A percentile compares a stretch with the other conserved stretches of the same genome.
Conservation (phyloP, 139 green algal species). For the Chlamydomonas schloesseri region DNA sequence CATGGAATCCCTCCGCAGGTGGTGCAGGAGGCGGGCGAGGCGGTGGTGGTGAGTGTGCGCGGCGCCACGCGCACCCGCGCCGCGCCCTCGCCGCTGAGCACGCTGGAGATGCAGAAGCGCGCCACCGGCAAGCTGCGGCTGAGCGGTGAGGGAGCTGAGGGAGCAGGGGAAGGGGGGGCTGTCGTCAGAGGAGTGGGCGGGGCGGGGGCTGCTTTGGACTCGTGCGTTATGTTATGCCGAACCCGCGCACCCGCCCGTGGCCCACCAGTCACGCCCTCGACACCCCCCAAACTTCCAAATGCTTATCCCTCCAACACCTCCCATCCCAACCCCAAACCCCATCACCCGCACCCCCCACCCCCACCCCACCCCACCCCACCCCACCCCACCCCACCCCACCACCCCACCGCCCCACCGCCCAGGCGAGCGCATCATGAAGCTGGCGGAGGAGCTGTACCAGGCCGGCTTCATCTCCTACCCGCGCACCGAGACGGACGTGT, state of each 20-base stretch:
- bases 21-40: conserved; percentile 27
- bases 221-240: too few relatives aligned
- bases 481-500: conserved; percentile 95
- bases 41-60: conserved; percentile 50
- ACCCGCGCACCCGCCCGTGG: too few relatives aligned
- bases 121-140: conserved; percentile 85
- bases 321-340: too few relatives aligned
- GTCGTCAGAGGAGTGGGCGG: too few relatives aligned
- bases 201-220: too few relatives aligned
- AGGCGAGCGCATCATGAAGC: conserved; percentile 90
- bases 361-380: too few relatives aligned
- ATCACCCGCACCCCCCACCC: too few relatives aligned
- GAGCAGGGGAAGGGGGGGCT: too few relatives aligned
- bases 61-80: conserved; percentile 39
- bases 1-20: conserved; percentile 2
- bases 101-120: conserved; percentile 96
- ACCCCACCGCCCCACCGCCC: background rate
- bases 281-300: too few relatives aligned
- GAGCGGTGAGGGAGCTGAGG: conserved; percentile 61
- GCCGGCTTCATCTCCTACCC: conserved; percentile 96
- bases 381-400: background rate
- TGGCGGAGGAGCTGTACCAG: conserved; percentile 99
- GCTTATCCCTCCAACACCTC: too few relatives aligned
- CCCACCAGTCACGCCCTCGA: too few relatives aligned
- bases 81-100: conserved; percentile 89